These are phyloP conservation scores for Aegilops umbellulata DNA, from an alignment of 176 grass and related monocot genomes.

Conservation along the genomic window DNA sequence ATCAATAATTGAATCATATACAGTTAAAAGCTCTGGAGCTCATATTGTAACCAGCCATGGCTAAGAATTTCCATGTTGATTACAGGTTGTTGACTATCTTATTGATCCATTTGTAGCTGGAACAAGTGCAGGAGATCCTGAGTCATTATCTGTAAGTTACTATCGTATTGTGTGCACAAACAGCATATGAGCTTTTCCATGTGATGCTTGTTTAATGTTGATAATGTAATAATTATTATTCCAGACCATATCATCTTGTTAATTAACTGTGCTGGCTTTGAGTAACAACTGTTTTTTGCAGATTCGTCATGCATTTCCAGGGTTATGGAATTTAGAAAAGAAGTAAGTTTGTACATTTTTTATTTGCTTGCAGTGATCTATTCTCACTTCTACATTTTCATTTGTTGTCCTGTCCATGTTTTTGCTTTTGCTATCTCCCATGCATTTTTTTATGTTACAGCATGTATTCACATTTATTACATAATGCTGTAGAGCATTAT, in stretches of 20 bases:
- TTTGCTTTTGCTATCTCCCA: background rate
- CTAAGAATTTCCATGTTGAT: conserved; percentile 23
- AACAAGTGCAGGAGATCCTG: conserved; percentile 89
- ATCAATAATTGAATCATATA: conserved; percentile 22
- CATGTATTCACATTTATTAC: conserved; percentile 11
- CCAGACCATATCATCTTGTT: background rate
- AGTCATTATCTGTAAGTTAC: conserved; percentile 83
- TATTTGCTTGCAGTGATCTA: background rate
- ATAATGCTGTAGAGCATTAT: background rate
- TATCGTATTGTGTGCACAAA: background rate
- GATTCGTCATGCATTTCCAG: conserved; percentile 87
- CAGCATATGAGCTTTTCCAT: background rate
- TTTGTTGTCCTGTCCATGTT: background rate
- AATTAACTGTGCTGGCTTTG: conserved; percentile 5
- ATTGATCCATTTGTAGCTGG: conserved; percentile 98
- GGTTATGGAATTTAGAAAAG: conserved; percentile 93
- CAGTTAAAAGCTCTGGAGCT: conserved; percentile 16
- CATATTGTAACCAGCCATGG: conserved; percentile 3
- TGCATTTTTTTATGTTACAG: conserved; percentile 10
- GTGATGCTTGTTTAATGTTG: background rate
- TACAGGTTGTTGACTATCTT: conserved; percentile 92
- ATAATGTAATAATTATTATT: background rate
- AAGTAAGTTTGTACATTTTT: conserved; percentile 60
- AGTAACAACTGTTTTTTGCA: conserved; percentile 50
- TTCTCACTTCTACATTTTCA: conserved; percentile 1